Evolutionary conservation across 805 yeast species (phyloP).

Genomic region (Cyberlindnera maclurae): DNA sequence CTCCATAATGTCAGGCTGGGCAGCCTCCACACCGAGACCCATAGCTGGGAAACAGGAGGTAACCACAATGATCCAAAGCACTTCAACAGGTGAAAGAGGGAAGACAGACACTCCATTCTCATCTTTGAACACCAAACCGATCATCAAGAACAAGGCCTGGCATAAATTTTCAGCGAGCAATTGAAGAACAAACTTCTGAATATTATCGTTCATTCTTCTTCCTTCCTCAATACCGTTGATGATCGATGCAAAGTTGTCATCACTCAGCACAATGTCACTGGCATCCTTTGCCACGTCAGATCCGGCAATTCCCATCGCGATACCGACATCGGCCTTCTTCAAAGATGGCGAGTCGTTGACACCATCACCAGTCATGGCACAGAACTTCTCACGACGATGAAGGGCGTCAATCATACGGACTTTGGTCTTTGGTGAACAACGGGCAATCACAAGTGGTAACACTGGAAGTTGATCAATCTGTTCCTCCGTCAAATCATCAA

Average conservation of each 20-base stretch:
- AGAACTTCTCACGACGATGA: slow-evolving; percentile 53
- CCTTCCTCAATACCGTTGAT: slow-evolving; percentile 77
- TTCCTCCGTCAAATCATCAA: slow-evolving; percentile 54
- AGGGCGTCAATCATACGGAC: slow-evolving; percentile 75
- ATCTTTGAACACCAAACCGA: slow-evolving; percentile 70
- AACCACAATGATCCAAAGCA: slow-evolving; percentile 70
- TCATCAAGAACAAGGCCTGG: slow-evolving; percentile 58
- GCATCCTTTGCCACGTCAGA: slow-evolving; percentile 85
- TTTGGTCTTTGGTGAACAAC: slow-evolving; percentile 80
- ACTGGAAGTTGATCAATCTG: slow-evolving; percentile 59
- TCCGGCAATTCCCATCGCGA: slow-evolving; percentile 79
- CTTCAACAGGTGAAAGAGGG: slow-evolving; percentile 76
- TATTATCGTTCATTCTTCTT: slow-evolving; percentile 69
- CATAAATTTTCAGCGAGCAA: slow-evolving; percentile 67
- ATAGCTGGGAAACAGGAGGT: slow-evolving; percentile 81
- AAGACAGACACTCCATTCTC: slow-evolving; percentile 61
- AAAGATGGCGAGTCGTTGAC: slow-evolving; percentile 76
- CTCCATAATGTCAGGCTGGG: slow-evolving; percentile 55
- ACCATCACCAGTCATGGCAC: slow-evolving; percentile 85
- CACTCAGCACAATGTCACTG: slow-evolving; percentile 67
- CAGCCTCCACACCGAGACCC: slow-evolving; percentile 69
- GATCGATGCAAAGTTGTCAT: slow-evolving; percentile 75
- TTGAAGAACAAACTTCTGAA: slow-evolving; percentile 72
- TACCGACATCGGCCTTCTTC: slow-evolving; percentile 74
- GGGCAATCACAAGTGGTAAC: slow-evolving; percentile 69